A percentile compares a stretch with the other conserved stretches of the same genome.
Evolutionary conservation across 176 grass and related monocot genomes (phyloP).

Genomic region (Typha latifolia): DNA sequence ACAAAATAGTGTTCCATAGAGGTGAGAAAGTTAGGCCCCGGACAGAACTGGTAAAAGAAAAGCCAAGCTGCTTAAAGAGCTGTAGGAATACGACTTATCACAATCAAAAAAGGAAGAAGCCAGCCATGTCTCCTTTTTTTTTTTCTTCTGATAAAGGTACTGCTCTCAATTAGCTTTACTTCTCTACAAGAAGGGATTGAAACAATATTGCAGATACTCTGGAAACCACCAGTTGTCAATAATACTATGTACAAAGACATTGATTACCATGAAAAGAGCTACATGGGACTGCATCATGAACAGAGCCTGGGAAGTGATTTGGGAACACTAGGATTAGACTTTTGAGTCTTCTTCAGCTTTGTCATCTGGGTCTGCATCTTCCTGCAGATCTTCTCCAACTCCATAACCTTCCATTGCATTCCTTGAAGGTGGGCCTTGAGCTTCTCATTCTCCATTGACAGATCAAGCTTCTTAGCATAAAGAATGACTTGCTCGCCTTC

Average conservation of each 20-base stretch:
- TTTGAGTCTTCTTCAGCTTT: constrained; percentile 53
- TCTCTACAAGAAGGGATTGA: not conserved
- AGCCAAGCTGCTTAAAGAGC: not conserved
- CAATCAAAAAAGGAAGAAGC: not conserved
- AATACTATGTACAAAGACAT: constrained; percentile 27
- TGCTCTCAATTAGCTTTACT: constrained; percentile 3
- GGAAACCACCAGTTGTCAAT: constrained; percentile 17
- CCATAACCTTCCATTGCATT: constrained; percentile 83
- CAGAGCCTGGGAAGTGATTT: constrained; percentile 90
- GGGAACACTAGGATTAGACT: constrained; percentile 6
- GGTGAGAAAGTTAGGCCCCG: not conserved
- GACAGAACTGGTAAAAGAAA: not conserved
- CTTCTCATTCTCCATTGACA: constrained; percentile 69
- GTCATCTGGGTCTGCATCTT: constrained; percentile 82
- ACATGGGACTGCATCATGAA: constrained; percentile 42
- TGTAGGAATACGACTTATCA: not conserved
- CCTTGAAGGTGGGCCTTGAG: constrained; percentile 68
- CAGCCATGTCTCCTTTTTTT: not conserved
- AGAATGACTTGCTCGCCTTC: constrained; percentile 57
- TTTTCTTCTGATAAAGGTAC: not conserved
- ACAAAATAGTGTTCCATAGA: not conserved
- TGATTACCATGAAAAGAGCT: not conserved
- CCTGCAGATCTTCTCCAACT: constrained; percentile 79
- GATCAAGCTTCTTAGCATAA: constrained; percentile 61
- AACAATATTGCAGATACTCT: constrained; percentile 8